Evolutionary conservation across 176 grass and related monocot genomes (phyloP).

Genomic region (Cenchrus americanus): DNA sequence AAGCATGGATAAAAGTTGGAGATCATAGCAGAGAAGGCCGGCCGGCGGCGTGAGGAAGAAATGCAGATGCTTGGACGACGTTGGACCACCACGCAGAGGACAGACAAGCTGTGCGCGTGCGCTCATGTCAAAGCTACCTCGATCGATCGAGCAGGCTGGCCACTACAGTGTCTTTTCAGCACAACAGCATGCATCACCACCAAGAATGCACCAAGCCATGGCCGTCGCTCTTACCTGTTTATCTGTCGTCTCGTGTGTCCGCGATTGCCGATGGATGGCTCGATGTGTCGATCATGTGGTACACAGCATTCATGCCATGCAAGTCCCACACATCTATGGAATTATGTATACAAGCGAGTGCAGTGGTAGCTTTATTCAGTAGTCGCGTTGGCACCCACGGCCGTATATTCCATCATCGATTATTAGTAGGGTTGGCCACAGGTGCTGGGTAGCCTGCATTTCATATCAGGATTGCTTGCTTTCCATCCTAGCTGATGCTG

Average conservation of each 20-base stretch:
- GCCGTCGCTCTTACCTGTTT: not conserved
- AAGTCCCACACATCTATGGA: constrained; percentile 3
- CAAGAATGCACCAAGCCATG: no score
- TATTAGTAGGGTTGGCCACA: constrained; percentile 7
- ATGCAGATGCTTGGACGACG: not conserved
- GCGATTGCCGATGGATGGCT: not conserved
- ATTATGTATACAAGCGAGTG: not conserved
- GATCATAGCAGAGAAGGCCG: not conserved
- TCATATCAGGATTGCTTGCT: not conserved
- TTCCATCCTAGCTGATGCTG: not conserved
- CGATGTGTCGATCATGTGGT: not conserved
- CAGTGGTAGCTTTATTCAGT: not conserved
- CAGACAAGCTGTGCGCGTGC: no score
- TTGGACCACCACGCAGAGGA: constrained; percentile 6
- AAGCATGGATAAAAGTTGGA: constrained; percentile 12
- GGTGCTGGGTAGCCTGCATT: not conserved
- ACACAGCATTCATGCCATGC: no score
- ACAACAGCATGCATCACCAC: not conserved
- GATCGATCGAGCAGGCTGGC: not conserved
- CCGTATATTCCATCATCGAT: constrained; percentile 42
- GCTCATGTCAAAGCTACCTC: not conserved
- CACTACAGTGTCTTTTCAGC: constrained; percentile 30
- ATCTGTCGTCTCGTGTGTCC: not conserved
- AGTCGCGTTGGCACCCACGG: not conserved
- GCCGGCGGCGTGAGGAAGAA: not conserved